A percentile compares a stretch with the other conserved stretches of the same genome.
These are phyloP conservation scores for Kalmanozyma brasiliensis DNA, from an alignment of 1,284 basidiomycete genomes.

Conservation along the genomic window DNA sequence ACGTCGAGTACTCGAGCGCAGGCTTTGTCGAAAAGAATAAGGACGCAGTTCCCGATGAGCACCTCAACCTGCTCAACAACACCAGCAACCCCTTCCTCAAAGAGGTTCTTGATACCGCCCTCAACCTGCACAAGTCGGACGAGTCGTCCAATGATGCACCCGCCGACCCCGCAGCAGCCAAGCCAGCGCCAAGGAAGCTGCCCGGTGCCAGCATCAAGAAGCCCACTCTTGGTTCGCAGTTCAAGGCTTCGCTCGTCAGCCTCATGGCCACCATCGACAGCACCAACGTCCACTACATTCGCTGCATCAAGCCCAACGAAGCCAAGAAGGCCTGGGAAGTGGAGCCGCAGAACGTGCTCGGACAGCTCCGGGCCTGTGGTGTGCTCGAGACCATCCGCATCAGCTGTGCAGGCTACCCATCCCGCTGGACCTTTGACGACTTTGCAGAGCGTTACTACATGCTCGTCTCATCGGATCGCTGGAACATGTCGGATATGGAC, in stretches of 20 bases:
- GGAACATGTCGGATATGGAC: constrained; percentile 72
- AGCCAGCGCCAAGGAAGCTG: constrained; percentile 49
- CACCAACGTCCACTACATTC: constrained; percentile 99
- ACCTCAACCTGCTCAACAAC: constrained; percentile 83
- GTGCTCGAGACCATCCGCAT: constrained; percentile 99
- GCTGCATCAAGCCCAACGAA: constrained; percentile 99
- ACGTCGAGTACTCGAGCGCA: constrained; percentile 97
- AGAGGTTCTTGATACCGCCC: constrained; percentile 81
- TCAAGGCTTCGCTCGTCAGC: constrained; percentile 92
- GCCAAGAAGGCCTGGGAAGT: constrained; percentile 96
- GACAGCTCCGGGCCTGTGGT: constrained; percentile 96
- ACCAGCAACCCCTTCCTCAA: constrained; percentile 93
- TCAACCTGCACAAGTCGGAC: constrained; percentile 49
- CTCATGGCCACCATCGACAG: constrained; percentile 97
- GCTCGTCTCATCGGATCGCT: constrained; percentile 86
- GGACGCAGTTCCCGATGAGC: constrained; percentile 98
- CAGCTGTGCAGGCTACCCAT: constrained; percentile 97
- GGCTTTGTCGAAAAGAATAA: constrained; percentile 99
- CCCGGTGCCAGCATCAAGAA: constrained; percentile 79
- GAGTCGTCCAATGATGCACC: constrained; percentile 32
- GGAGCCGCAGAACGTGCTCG: constrained; percentile 91
- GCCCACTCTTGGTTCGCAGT: constrained; percentile 97
- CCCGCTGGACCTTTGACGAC: constrained; percentile 98
- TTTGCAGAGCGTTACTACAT: constrained; percentile 99
- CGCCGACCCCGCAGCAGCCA: constrained; percentile 21